Evolutionary conservation across 1,284 basidiomycete species (phyloP).

Genomic region (Ganoderma lingzhi): DNA sequence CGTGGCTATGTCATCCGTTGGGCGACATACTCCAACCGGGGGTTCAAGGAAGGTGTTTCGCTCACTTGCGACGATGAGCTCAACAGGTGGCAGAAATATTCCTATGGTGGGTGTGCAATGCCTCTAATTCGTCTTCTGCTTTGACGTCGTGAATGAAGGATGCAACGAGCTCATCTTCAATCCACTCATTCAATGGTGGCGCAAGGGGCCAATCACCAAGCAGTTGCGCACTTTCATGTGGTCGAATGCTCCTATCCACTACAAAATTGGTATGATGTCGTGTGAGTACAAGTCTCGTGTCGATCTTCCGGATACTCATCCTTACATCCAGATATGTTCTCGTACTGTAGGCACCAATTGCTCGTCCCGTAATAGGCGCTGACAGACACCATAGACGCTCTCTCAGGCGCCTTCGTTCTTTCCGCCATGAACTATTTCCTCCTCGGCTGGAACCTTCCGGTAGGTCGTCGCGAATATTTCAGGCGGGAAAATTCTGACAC

Average conservation of each 20-base stretch:
- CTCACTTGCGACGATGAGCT: slow-evolving; percentile 82
- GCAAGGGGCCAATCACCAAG: slow-evolving; percentile 77
- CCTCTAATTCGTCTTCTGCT: slow-evolving; percentile 15
- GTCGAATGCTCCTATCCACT: slow-evolving; percentile 80
- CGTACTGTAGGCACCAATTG: slow-evolving; percentile 65
- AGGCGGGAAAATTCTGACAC: not conserved
- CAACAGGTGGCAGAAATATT: slow-evolving; percentile 90
- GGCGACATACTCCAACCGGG: slow-evolving; percentile 84
- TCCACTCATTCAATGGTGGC: slow-evolving; percentile 77
- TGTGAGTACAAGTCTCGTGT: slow-evolving; percentile 62
- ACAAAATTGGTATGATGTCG: slow-evolving; percentile 82
- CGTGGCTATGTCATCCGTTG: slow-evolving; percentile 81
- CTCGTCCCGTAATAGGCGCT: not conserved
- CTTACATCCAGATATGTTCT: slow-evolving; percentile 77
- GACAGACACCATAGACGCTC: slow-evolving; percentile 61
- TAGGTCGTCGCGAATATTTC: slow-evolving; percentile 35
- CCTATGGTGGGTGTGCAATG: slow-evolving; percentile 64
- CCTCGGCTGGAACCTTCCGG: slow-evolving; percentile 64
- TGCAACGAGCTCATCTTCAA: slow-evolving; percentile 83
- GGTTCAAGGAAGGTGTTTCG: slow-evolving; percentile 90
- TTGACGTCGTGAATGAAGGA: slow-evolving; percentile 40
- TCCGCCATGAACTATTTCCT: slow-evolving; percentile 78
- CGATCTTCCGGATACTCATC: slow-evolving; percentile 21
- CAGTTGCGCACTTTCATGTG: slow-evolving; percentile 83
- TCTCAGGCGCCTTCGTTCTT: slow-evolving; percentile 71